Evolutionary conservation across 2,329 filamentous ascomycete genomes (phyloP), one percentile per base, ranked within the genome.

Genomic region (Davidsoniella virescens): DNA sequence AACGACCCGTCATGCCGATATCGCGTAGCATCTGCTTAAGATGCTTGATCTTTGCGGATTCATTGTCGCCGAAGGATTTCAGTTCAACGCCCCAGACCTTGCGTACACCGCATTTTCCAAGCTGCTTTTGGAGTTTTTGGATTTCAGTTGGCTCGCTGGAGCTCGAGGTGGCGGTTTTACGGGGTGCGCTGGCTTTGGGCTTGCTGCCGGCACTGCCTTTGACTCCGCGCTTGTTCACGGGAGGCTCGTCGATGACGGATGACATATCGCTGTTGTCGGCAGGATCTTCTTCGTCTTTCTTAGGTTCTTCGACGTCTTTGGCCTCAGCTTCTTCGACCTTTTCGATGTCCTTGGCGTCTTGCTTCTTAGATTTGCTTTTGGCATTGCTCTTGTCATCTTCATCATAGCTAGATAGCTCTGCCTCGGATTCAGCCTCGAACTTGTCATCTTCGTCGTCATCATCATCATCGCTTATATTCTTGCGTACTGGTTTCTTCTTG

Each of bases 61-160:
- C 62, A 20, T 88, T 84, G 50, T 80, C 75, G 1, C 73, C 74
- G 58, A 76, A 87, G 50, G 78, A 70, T 62, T 85, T 85, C 25
- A 98, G 72, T 64, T 95, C 87, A 55, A 82, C 79, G 46, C 75
- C 76, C 90, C 92, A 98, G 54, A 95, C 76, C 62, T 95, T 96
- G 49, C 87, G 82, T 50, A 95, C 78, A 26, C 90, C 90, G 59
- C 90, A 98, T 64, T 95, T 94, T 43, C 82, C 67, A 5, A 98
- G 74, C 64, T 90, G 87, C 7, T 79, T 76, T 65, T 96, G 90
- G 3, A 96, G 70, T 45, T 80, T 83, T 64, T 94, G 96, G 61
- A 95, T 83, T 62, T 94, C 84, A 3, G 76, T 79, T 53, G 86
- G 78, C 54, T 87, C 75, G 0, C 82, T 29, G 16, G 48, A 50